Evolutionary conservation across 345 rosid species (phyloP).

Genomic region (Salix dunnii): DNA sequence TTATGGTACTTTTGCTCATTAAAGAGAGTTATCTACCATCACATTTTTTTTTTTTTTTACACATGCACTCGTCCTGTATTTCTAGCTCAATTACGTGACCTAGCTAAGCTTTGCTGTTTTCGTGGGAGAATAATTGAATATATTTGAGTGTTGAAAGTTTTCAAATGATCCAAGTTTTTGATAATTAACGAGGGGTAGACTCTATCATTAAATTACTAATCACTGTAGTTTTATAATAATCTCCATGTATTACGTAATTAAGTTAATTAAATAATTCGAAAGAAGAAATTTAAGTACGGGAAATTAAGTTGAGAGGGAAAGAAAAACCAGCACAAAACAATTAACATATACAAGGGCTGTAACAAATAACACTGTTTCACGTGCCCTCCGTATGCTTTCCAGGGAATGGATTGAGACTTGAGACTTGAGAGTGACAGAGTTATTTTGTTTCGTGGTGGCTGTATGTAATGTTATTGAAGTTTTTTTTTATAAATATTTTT

Average conservation of each 20-base stretch:
- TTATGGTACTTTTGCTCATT: neutral
- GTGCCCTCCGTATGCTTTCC: slow-evolving; percentile 23
- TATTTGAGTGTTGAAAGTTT: neutral
- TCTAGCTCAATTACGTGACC: neutral
- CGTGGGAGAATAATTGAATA: neutral
- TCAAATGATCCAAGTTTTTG: neutral
- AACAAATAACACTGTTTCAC: no score
- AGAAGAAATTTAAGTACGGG: neutral
- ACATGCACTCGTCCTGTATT: slow-evolving; percentile 16
- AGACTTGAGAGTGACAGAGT: slow-evolving; percentile 16
- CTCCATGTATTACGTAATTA: neutral
- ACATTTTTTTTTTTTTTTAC: neutral
- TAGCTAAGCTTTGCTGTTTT: neutral
- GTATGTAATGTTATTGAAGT: no score
- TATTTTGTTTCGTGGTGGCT: neutral
- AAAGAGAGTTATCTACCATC: neutral
- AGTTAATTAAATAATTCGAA: neutral
- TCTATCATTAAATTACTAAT: neutral
- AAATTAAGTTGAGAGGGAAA: neutral
- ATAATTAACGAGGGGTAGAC: neutral
- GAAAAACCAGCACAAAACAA: neutral
- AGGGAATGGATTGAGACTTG: slow-evolving; percentile 29
- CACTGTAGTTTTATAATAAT: neutral
- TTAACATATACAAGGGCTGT: no score
- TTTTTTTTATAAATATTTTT: no score